Base-by-base conservation (phyloP, 2,329 filamentous ascomycete genomes). In the Fusarium sp. region DNA sequence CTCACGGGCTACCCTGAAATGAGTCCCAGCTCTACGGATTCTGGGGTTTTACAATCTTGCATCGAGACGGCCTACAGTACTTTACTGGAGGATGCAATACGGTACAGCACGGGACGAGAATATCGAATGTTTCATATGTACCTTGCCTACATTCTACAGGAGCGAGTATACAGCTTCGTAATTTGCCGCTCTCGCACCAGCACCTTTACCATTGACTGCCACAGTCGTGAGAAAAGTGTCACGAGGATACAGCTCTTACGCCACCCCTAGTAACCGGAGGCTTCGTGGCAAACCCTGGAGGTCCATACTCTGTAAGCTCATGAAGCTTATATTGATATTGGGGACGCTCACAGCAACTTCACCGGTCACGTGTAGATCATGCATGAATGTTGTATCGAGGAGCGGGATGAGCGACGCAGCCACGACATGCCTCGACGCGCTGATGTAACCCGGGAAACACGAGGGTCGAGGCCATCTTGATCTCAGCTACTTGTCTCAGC, bases 181-280 rank as follows among this genome's bases (percentile, higher is more conserved):
- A 26, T 46, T 65, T 57, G 52, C 51, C 52, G 40, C 57, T 35
- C 50, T 61, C 61, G 38, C 56, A 42, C 47, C 61, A 65, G 44
- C 39, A 26, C 26, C 13, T 22, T 36, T 28, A 25, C 26, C 44
- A 42, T 22, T 22, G 19, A 19, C 19, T 19, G 19, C 19, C 43
- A 58, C 32, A 22, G 47, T 39, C 15, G 12, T 13, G 12, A 34
- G 12, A 34, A 34, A 12, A n/a, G 11, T 34, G 13, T 34, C 31
- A 34, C 13, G 31, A 34, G 31, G 31, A 13, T 38, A 28, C 31
- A 29, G 22, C 26, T 31, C 32, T 35, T 31, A 29, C 53, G 58
- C 53, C 32, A 47, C 44, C 12, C 61, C 58, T 65, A 46, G 61
- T 51, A 34, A 4, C 12, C 31, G 31, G n/a, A 34, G n/a, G 25